Base-by-base conservation (phyloP, 257 asterid species). In the Solanum tarijense region DNA sequence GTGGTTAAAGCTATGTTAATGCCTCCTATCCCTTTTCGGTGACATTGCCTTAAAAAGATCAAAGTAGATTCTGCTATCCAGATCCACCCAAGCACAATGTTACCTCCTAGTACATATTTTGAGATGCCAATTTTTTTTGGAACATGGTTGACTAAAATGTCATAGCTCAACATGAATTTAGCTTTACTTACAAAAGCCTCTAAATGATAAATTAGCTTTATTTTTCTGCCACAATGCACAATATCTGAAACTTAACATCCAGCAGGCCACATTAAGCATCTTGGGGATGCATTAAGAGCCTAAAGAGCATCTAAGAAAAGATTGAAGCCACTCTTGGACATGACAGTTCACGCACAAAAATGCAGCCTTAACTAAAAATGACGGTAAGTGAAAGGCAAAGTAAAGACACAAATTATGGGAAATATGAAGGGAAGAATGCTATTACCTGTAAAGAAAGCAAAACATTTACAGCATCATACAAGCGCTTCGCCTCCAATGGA, bases 401-500 rank as follows among this genome's bases (percentile, higher is more conserved):
- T 18, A 20, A 8, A 82, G 35, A 48, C 69, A 79, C 66, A 79
- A 79, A 27, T 60, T 16, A 43, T 46, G 39, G 84, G n/a, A 4
- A 82, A 31, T 82, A 32, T 78, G 68, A 89, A 83, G 86, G 83
- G 60, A 43, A 60, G 27, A 7, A 69, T 87, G 88, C 25, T 8
- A 88, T 85, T 92, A 96, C 99, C 99, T 96, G 99, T 79, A 97
- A 94, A 65, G 99, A 97, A 86, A 97, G 90, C 84, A 93, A 88
- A 87, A 96, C 99, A 89, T 97, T 95, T 88, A 96, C 99, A 86
- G 99, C 95, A 94, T 96, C 98, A 85, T 93, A 96, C 14, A 96
- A 89, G 73, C 91, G 90, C 90, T 92, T 91, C 32, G 93, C 93
- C 62, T 92, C 96, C 43, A 96, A 68, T 29, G 99, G 95, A 85